Evolutionary conservation across 352 stramenopile species (phyloP).

Genomic region (Peronosclerospora sorghi): DNA sequence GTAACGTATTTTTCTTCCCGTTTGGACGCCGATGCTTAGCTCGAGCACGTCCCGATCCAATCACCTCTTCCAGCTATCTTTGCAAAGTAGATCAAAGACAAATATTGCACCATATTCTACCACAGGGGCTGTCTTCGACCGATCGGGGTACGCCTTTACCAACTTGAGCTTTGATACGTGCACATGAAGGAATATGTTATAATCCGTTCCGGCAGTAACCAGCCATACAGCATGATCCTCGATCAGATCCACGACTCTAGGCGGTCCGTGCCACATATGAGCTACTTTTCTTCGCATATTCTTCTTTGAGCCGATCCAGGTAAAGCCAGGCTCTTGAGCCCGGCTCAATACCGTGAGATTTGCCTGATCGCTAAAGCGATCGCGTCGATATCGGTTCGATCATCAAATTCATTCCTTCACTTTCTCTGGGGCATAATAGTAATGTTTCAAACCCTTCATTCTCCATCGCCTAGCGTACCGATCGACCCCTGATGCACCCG

Average conservation of each 20-base stretch:
- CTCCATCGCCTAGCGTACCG: neutral
- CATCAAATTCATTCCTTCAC: neutral
- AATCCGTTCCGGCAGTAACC: neutral
- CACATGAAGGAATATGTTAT: conserved; percentile 11
- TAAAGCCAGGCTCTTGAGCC: neutral
- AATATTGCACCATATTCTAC: neutral
- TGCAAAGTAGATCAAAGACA: conserved; percentile 15
- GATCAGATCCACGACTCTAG: conserved; percentile 2
- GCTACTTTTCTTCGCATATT: conserved; percentile 13
- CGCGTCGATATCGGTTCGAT: neutral
- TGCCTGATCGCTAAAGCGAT: neutral
- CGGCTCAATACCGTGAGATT: neutral
- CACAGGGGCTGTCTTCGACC: neutral
- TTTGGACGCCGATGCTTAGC: conserved; percentile 4
- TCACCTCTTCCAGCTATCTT: conserved; percentile 8
- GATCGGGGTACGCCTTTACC: neutral
- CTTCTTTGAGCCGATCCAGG: conserved; percentile 1
- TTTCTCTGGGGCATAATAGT: neutral
- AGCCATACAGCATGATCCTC: conserved; percentile 7
- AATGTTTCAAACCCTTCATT: neutral
- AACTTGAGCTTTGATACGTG: conserved; percentile 17
- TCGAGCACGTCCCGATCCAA: neutral
- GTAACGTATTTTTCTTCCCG: neutral
- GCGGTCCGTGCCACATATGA: conserved; percentile 6
- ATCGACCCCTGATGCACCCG: neutral